Evolutionary conservation across 2,329 filamentous ascomycete species (phyloP).

Genomic region (Westerdykella sp.): DNA sequence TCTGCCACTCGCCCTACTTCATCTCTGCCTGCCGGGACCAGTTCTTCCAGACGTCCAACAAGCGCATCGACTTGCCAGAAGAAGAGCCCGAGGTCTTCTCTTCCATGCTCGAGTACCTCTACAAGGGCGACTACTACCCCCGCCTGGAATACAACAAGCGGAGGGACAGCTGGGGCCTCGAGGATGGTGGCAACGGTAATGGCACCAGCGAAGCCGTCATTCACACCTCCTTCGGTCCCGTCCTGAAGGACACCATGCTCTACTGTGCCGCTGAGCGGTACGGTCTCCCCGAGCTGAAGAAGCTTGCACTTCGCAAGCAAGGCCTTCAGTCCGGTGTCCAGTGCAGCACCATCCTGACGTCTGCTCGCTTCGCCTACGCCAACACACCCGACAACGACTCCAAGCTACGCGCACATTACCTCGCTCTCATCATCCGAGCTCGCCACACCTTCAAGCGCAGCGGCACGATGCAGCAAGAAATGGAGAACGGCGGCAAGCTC

Average conservation of each 20-base stretch:
- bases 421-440: constrained; percentile 85
- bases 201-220: constrained; percentile 45
- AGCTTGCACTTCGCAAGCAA: constrained; percentile 79
- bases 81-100: constrained; percentile 90
- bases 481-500: constrained; percentile 78
- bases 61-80: constrained; percentile 72
- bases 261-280: constrained; percentile 87
- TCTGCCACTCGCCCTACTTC: constrained; percentile 75
- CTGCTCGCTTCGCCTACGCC: constrained; percentile 82
- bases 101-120: constrained; percentile 81
- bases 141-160: constrained; percentile 76
- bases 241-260: constrained; percentile 82
- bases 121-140: constrained; percentile 91
- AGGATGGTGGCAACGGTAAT: constrained; percentile 47
- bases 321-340: constrained; percentile 79
- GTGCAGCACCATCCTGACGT: constrained; percentile 76
- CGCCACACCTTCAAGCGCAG: constrained; percentile 86
- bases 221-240: constrained; percentile 55
- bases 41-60: constrained; percentile 56
- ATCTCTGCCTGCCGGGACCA: constrained; percentile 56
- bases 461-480: constrained; percentile 92
- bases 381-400: constrained; percentile 86
- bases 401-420: constrained; percentile 84
- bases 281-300: constrained; percentile 75
- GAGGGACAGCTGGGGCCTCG: constrained; percentile 74